Conservation (phyloP, 345 rosid species). For the Salix caprea region DNA sequence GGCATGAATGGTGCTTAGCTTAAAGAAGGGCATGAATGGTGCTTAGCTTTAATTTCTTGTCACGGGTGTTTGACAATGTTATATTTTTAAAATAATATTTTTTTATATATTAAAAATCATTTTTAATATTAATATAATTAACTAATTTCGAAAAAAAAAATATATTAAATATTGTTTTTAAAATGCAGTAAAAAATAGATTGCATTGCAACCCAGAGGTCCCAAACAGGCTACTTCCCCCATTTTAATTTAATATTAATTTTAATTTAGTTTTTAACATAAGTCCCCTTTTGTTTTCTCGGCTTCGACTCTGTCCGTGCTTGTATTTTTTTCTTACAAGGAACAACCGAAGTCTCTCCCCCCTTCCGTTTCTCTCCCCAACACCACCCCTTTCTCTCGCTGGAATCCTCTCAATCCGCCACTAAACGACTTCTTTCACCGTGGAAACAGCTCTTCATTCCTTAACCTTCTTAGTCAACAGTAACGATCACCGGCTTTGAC, state of each 20-base stretch:
- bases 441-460: neutral
- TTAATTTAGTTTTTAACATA: neutral
- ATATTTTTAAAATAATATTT: too few relatives aligned
- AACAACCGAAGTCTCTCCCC: conserved; percentile 9
- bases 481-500: conserved; percentile 22
- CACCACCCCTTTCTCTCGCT: neutral
- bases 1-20: conserved; percentile 19
- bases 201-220: too few relatives aligned
- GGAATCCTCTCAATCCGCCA: neutral
- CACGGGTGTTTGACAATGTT: too few relatives aligned
- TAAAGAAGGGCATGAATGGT: neutral
- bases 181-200: too few relatives aligned
- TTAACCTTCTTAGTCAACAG: neutral
- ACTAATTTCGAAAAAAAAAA: neutral
- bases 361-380: neutral
- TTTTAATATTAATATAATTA: too few relatives aligned
- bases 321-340: conserved; percentile 11
- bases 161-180: too few relatives aligned
- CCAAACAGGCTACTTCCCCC: neutral
- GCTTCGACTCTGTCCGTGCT: conserved; percentile 36
- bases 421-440: neutral
- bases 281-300: conserved; percentile 7
- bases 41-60: conserved; percentile 19
- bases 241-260: neutral
- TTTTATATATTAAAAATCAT: too few relatives aligned